These are phyloP conservation scores for Alternaria longipes DNA, from an alignment of 2,329 filamentous ascomycete species.

Conservation along the genomic window DNA sequence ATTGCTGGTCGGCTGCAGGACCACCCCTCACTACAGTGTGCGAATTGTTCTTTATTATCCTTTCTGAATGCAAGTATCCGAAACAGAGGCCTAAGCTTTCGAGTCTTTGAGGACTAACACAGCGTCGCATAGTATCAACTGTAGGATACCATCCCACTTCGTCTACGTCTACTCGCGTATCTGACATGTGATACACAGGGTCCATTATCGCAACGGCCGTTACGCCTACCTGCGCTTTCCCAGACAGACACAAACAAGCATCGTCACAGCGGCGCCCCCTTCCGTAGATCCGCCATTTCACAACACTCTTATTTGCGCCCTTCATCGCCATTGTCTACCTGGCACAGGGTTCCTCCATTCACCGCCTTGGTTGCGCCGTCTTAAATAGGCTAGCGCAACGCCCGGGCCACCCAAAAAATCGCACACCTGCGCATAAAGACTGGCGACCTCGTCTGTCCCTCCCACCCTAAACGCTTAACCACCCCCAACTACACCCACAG, in stretches of 20 bases:
- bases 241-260: not conserved
- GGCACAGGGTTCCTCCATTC: constrained; percentile 31
- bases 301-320: not conserved
- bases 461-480: constrained; percentile 33
- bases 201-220: constrained; percentile 3
- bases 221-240: constrained; percentile 7
- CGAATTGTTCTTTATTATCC: not conserved
- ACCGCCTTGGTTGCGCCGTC: constrained; percentile 30
- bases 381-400: constrained; percentile 24
- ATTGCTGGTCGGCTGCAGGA: not conserved
- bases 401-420: constrained; percentile 32
- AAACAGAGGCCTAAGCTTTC: not conserved
- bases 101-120: not conserved
- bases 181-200: constrained; percentile 19
- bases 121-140: not conserved
- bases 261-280: not conserved
- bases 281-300: not conserved
- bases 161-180: not conserved
- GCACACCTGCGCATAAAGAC: constrained; percentile 39
- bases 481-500: constrained; percentile 36
- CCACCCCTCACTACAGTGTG: not conserved
- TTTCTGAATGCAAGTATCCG: not conserved
- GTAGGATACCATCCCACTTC: not conserved
- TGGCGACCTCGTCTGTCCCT: constrained; percentile 26
- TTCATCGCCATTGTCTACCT: constrained; percentile 14